These are phyloP conservation scores for Bolboschoenus planiculmis DNA, from an alignment of 176 grass and related monocot species.

Conservation along the genomic window DNA sequence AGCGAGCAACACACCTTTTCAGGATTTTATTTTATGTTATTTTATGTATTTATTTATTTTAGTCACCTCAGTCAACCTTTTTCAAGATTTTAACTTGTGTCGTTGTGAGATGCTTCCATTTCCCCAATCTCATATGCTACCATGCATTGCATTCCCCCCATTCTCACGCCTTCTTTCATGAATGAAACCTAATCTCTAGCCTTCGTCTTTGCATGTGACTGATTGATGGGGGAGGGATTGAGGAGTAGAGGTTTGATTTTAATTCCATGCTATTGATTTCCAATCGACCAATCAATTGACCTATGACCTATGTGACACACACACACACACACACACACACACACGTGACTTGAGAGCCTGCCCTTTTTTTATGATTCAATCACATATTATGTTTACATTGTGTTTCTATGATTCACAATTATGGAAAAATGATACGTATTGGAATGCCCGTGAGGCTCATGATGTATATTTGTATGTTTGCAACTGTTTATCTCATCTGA, in stretches of 20 bases:
- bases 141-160: background rate
- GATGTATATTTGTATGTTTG: too few species aligned
- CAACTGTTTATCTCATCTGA: too few species aligned
- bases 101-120: background rate
- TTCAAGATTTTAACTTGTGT: background rate
- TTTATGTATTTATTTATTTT: background rate
- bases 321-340: too few species aligned
- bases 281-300: conserved; percentile 10
- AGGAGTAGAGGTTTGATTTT: background rate
- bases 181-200: background rate
- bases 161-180: background rate
- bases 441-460: too few species aligned
- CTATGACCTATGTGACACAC: too few species aligned
- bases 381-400: too few species aligned
- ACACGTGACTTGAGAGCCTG: background rate
- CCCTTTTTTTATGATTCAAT: background rate
- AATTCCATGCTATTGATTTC: background rate
- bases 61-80: background rate
- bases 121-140: background rate
- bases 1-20: background rate
- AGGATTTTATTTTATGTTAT: background rate
- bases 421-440: too few species aligned
- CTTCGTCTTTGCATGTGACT: background rate
- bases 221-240: background rate
- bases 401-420: too few species aligned